phyloP scores from a whole-genome alignment of 257 asterid species.

The Solanum clarkiae region DNA sequence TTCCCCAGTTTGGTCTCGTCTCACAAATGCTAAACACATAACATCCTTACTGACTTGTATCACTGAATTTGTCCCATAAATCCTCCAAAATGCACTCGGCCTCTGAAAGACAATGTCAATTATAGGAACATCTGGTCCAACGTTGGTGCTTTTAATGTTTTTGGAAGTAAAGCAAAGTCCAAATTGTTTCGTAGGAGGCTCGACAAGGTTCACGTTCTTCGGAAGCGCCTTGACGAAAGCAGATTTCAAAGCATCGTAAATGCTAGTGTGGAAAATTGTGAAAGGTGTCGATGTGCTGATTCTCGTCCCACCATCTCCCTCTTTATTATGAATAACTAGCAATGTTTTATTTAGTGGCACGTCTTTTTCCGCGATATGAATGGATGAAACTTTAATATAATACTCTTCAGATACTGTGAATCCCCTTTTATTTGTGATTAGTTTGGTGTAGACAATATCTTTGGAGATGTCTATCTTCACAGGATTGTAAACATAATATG shows the following conservation, averaged over 20 bases:
- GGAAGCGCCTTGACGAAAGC: background rate
- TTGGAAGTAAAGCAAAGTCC: conserved; percentile 1
- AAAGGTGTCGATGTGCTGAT: conserved; percentile 1
- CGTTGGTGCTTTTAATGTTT: background rate
- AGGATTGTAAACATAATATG: background rate
- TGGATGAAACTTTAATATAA: background rate
- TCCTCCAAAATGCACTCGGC: conserved; percentile 19
- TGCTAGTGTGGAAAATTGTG: conserved; percentile 7
- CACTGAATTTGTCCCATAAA: conserved; percentile 31
- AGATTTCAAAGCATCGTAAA: background rate
- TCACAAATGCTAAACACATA: conserved; percentile 31
- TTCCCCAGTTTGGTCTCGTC: conserved; percentile 16
- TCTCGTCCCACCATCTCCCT: conserved; percentile 1
- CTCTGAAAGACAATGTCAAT: conserved; percentile 15
- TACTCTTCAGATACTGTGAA: background rate
- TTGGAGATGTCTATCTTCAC: background rate
- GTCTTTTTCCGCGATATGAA: background rate
- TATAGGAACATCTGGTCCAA: conserved; percentile 2
- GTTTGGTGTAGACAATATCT: background rate
- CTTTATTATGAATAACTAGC: background rate
- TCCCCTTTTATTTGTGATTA: background rate
- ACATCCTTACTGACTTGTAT: conserved; percentile 12
- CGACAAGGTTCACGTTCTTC: background rate
- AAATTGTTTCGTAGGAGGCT: conserved; percentile 5
- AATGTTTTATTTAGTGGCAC: background rate